phyloP scores from a whole-genome alignment of 2,329 filamentous ascomycete species.

The Paecilomyces niveus region DNA sequence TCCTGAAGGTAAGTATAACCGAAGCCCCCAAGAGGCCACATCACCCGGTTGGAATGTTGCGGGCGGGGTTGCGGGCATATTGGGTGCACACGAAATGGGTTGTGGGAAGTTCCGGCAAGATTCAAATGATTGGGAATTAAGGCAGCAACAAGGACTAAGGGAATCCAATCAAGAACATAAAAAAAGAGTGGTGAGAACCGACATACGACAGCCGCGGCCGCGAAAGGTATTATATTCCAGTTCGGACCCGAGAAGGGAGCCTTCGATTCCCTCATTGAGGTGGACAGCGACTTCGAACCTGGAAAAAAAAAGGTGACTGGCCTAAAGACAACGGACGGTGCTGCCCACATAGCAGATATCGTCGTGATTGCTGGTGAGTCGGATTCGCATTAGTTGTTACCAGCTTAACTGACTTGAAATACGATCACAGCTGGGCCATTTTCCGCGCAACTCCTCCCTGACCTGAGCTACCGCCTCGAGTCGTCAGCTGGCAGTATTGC shows the following conservation, averaged over 20 bases:
- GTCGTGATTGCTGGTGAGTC: slow-evolving; percentile 19
- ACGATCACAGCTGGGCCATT: slow-evolving; percentile 20
- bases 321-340: slow-evolving; percentile 14
- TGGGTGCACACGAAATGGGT: too few relatives aligned
- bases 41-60: too few relatives aligned
- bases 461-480: slow-evolving; percentile 21
- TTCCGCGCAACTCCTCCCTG: slow-evolving; percentile 22
- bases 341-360: slow-evolving; percentile 10
- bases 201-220: too few relatives aligned
- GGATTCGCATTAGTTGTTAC: neutral
- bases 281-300: neutral
- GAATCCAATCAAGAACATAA: too few relatives aligned
- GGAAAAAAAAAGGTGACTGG: slow-evolving; percentile 10
- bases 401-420: neutral
- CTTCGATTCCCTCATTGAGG: slow-evolving; percentile 16
- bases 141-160: too few relatives aligned
- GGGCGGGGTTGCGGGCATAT: too few relatives aligned
- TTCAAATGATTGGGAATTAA: too few relatives aligned
- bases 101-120: too few relatives aligned
- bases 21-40: too few relatives aligned
- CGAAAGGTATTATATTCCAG: slow-evolving; percentile 17
- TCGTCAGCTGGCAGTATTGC: slow-evolving; percentile 22
- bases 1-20: too few relatives aligned
- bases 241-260: slow-evolving; percentile 17
- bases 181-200: too few relatives aligned